Evolutionary conservation across 805 yeast species (phyloP), one percentile per base, ranked within the genome.

Genomic region (Ascoidea rubescens): DNA sequence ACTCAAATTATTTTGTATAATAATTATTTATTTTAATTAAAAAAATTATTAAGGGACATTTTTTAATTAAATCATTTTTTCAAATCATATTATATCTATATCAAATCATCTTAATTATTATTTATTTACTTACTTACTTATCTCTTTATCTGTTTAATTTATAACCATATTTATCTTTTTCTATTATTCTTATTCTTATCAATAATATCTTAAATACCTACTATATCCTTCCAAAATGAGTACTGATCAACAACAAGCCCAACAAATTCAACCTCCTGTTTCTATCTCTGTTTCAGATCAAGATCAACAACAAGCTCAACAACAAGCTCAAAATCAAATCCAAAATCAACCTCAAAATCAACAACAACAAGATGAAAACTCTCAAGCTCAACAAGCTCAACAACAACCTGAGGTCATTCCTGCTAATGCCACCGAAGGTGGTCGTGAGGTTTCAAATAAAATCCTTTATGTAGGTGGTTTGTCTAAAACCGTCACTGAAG

Each of bases 381-480:
- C 50, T 21, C 48, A 21, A 28, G 49, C 37, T 10, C 43, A 37
- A 37, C 43, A 37, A 37, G 43, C 14, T 10, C 8, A 37, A 10
- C 43, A 37, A 37, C 57, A 57, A 48, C 62, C 62, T 33, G 68
- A 64, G 46, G 65, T 67, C 10, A 61, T 69, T 21, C 84, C 84
- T 6, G 90, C 90, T n/a, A 73, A 77, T 55, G 93, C 91, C 14
- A 65, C 76, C 21, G 79, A 80, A 52, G 95, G 95, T 51, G 95
- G 96, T 37, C 78, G 95, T 59, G 91, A 85, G 61, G 74, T 84
- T 5, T 82, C 89, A 43, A 76, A 78, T 53, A 82, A 77, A 53
- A 83, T 85, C 53, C 67, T 87, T 48, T 84, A 89, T 62, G 91
- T 88, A 47, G 91, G 95, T 48, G 81, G 83, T 10, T 67, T 88